phyloP scores from a whole-genome alignment of 208 protist species.

The Trypanosoma brucei region DNA sequence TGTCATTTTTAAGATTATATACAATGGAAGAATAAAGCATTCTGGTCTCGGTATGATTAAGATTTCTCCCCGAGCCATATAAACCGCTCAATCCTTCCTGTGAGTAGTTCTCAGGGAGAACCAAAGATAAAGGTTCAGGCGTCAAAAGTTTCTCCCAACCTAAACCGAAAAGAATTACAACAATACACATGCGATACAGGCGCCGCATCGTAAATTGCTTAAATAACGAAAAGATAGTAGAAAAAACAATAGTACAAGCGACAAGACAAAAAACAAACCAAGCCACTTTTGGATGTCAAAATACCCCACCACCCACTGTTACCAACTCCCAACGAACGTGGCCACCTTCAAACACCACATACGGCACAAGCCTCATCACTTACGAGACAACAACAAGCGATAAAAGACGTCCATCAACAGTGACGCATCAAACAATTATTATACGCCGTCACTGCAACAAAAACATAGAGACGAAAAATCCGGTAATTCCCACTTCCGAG shows the following conservation, averaged over 20 bases:
- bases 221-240: slow-evolving; percentile 3
- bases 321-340: too few species aligned
- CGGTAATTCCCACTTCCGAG: too few species aligned
- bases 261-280: too few species aligned
- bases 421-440: too few species aligned
- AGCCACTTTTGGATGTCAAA: too few species aligned
- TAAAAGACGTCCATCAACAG: too few species aligned
- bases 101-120: slow-evolving; percentile 16
- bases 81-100: slow-evolving; percentile 21
- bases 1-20: slow-evolving; percentile 26
- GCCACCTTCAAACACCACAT: too few species aligned
- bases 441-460: too few species aligned
- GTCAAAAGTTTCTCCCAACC: slow-evolving; percentile 9
- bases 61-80: slow-evolving; percentile 32
- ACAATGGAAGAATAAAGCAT: slow-evolving; percentile 39
- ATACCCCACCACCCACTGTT: too few species aligned
- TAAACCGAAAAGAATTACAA: slow-evolving; percentile 8
- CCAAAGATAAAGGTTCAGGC: slow-evolving; percentile 2
- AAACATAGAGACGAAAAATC: too few species aligned
- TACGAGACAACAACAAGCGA: too few species aligned
- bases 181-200: slow-evolving; percentile 8
- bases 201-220: slow-evolving; percentile 6
- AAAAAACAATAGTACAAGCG: neutral
- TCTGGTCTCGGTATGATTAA: slow-evolving; percentile 38
- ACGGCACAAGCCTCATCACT: too few species aligned